Percentiles rank a stretch among this genome's conserved stretches.
These are phyloP conservation scores for Strigomonas culicis DNA, from an alignment of 208 protist genomes.

Conservation along the genomic window DNA sequence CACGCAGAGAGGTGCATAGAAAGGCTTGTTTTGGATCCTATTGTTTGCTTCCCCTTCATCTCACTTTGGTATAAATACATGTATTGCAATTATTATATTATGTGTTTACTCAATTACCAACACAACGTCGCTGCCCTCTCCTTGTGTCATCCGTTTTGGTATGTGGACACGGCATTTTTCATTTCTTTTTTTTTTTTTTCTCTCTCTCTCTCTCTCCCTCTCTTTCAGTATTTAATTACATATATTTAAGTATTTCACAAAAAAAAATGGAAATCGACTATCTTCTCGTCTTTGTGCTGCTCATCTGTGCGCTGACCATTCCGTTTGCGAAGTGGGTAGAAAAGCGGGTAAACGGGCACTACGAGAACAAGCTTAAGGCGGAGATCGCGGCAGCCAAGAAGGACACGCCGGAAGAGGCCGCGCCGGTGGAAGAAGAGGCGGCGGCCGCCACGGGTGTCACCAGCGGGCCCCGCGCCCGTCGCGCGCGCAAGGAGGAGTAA, in stretches of 20 bases:
- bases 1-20: not conserved
- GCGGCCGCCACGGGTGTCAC: too few species aligned
- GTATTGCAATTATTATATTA: not conserved
- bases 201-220: constrained; percentile 9
- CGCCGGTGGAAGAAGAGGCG: too few species aligned
- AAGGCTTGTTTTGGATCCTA: constrained; percentile 4
- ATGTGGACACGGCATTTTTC: not conserved
- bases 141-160: not conserved
- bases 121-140: too few species aligned
- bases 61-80: not conserved
- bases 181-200: constrained; percentile 9
- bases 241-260: constrained; percentile 7
- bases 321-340: not conserved
- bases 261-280: constrained; percentile 13
- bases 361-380: constrained; percentile 3
- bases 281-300: constrained; percentile 2
- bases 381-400: not conserved
- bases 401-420: too few species aligned
- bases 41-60: constrained; percentile 5
- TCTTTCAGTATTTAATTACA: constrained; percentile 13
- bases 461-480: not conserved
- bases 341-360: not conserved
- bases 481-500: constrained; percentile 6
- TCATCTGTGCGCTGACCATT: not conserved
- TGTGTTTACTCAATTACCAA: not conserved